phyloP scores from a whole-genome alignment of 2,329 filamentous ascomycete species.

The Coniella lustricola region DNA sequence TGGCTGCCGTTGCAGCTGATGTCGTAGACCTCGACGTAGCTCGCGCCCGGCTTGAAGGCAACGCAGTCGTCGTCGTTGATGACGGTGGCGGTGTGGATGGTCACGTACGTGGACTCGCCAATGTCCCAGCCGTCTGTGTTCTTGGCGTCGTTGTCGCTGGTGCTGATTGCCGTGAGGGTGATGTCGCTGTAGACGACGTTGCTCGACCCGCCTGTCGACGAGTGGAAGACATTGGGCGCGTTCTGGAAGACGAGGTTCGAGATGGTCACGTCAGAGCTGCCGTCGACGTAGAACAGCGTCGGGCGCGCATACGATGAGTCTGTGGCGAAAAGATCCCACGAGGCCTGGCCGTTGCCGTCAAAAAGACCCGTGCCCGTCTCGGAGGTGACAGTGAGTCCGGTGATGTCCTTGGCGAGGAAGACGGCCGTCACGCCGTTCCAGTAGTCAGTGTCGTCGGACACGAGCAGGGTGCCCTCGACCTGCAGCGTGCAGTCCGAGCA shows the following conservation, averaged over 20 bases:
- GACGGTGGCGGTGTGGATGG: conserved; percentile 29
- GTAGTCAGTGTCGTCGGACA: conserved; percentile 30
- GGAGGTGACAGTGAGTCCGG: conserved; percentile 32
- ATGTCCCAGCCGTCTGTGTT: conserved; percentile 38
- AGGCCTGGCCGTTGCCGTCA: conserved; percentile 39
- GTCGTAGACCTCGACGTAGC: conserved; percentile 31
- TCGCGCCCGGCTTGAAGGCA: conserved; percentile 34
- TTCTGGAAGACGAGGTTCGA: conserved; percentile 32
- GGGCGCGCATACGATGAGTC: conserved; percentile 32
- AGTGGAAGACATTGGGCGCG: conserved; percentile 38
- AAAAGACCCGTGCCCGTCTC: conserved; percentile 34
- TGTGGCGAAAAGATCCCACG: conserved; percentile 32
- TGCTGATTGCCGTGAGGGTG: conserved; percentile 31
- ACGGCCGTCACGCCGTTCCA: conserved; percentile 35
- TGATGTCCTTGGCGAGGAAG: conserved; percentile 31
- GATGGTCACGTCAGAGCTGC: conserved; percentile 29
- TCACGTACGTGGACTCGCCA: conserved; percentile 31
- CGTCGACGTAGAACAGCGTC: conserved; percentile 34
- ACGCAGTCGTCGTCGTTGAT: conserved; percentile 38
- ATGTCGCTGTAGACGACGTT: conserved; percentile 31
- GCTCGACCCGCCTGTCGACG: conserved; percentile 28
- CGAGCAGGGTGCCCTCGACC: conserved; percentile 36
- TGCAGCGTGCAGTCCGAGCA: conserved; percentile 39
- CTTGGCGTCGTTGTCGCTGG: conserved; percentile 29
- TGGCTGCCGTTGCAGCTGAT: conserved; percentile 40